Evolutionary conservation across 1,139 yeast genomes (phyloP).

Genomic region (Pichia sp.): DNA sequence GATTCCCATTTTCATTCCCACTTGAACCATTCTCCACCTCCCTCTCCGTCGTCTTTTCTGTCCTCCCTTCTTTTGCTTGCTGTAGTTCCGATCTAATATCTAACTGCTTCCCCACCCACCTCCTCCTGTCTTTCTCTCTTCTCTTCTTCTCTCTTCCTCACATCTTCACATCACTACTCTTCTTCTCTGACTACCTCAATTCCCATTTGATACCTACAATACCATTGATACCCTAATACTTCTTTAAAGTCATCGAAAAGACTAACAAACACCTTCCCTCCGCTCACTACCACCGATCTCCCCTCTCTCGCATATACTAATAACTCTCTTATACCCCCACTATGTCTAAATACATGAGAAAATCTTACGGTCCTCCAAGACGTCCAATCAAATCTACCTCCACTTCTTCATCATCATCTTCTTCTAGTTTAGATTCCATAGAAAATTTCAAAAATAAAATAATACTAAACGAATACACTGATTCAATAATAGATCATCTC

Average conservation of each 20-base stretch:
- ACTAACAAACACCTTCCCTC: no score
- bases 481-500: constrained; percentile 28
- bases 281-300: background rate
- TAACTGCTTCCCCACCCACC: background rate
- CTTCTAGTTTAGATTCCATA: constrained; percentile 38
- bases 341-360: background rate
- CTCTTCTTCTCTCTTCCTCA: background rate
- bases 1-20: background rate
- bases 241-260: no score
- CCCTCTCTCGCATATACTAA: background rate
- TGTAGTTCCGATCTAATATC: background rate
- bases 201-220: no score
- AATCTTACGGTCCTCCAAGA: constrained; percentile 39
- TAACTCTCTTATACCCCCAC: background rate
- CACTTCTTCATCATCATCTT: constrained; percentile 33
- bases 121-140: background rate
- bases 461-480: constrained; percentile 36
- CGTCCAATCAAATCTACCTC: constrained; percentile 12
- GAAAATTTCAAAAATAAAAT: constrained; percentile 41
- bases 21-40: background rate
- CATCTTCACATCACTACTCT: background rate
- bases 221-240: no score
- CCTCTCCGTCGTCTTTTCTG: background rate
- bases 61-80: background rate
- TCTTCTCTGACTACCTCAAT: no score